phyloP scores from a whole-genome alignment of 352 stramenopile species.

The Pythium oligandrum region DNA sequence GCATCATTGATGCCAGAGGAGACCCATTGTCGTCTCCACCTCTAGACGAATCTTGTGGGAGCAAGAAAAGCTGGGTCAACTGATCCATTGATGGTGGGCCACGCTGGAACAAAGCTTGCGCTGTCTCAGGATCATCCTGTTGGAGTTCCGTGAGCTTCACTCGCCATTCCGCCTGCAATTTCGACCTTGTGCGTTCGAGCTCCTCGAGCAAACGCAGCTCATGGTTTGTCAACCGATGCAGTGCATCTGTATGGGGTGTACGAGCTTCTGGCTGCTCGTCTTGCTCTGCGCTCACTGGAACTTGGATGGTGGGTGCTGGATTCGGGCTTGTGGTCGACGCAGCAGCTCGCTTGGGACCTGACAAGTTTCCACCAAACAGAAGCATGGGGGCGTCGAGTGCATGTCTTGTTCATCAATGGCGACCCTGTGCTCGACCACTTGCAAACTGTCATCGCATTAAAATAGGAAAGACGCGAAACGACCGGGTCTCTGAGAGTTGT shows the following conservation, averaged over 20 bases:
- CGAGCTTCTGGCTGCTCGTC: conserved; percentile 5
- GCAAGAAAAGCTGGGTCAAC: conserved; percentile 32
- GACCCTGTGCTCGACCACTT: not conserved
- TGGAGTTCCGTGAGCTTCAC: conserved; percentile 57
- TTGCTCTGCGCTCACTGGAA: not conserved
- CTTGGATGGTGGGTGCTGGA: too few species aligned
- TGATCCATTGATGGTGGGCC: conserved; percentile 31
- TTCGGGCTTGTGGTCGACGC: too few species aligned
- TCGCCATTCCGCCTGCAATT: conserved; percentile 62
- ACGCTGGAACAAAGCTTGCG: conserved; percentile 13
- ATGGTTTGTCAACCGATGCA: conserved; percentile 73
- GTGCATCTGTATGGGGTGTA: conserved; percentile 53
- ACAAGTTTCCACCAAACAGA: conserved; percentile 65
- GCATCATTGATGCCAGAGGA: conserved; percentile 21
- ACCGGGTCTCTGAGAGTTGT: too few species aligned
- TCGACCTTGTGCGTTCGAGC: conserved; percentile 64
- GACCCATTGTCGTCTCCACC: too few species aligned
- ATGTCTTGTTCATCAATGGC: not conserved
- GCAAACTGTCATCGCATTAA: too few species aligned
- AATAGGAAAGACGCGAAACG: too few species aligned
- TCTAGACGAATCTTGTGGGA: conserved; percentile 10
- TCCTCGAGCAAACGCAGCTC: conserved; percentile 72
- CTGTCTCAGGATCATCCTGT: conserved; percentile 31
- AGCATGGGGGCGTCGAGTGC: conserved; percentile 26
- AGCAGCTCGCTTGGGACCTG: conserved; percentile 15